These are phyloP conservation scores for Marasmius tenuissimus DNA, from an alignment of 1,284 basidiomycete genomes.

Conservation along the genomic window DNA sequence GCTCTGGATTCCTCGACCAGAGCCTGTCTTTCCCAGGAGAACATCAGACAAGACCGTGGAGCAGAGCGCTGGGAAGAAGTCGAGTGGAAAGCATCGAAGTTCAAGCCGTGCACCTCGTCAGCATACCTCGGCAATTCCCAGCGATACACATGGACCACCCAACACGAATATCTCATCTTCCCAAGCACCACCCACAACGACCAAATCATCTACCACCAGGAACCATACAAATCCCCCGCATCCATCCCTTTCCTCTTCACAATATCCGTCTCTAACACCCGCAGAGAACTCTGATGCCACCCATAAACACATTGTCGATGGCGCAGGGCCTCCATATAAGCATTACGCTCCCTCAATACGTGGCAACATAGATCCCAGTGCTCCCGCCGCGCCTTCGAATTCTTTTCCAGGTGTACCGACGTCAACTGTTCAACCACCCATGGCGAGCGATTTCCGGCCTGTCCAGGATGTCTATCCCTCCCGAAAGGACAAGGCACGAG, in stretches of 20 bases:
- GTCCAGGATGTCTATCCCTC: slow-evolving; percentile 1
- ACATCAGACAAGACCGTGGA: slow-evolving; percentile 11
- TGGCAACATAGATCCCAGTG: background rate
- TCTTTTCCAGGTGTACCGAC: background rate
- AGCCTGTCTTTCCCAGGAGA: slow-evolving; percentile 8
- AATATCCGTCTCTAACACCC: background rate
- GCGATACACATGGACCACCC: background rate
- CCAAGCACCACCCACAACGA: background rate
- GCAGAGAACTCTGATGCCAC: background rate
- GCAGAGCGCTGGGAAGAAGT: slow-evolving; percentile 10
- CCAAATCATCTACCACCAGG: slow-evolving; percentile 9
- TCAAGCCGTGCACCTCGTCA: slow-evolving; percentile 25
- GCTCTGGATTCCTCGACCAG: slow-evolving; percentile 15
- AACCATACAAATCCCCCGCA: slow-evolving; percentile 12
- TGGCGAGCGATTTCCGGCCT: background rate
- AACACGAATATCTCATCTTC: slow-evolving; percentile 6
- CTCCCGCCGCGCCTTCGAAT: background rate
- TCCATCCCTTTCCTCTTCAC: background rate
- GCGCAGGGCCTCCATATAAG: background rate
- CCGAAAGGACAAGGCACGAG: background rate
- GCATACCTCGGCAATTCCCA: background rate
- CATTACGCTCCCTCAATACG: background rate
- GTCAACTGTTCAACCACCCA: background rate
- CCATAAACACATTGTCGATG: background rate
- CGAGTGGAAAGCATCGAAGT: slow-evolving; percentile 24